Evolutionary conservation across 2,329 filamentous ascomycete species (phyloP), one percentile per base, ranked within the genome.

Genomic region (Beauveria asiatica): DNA sequence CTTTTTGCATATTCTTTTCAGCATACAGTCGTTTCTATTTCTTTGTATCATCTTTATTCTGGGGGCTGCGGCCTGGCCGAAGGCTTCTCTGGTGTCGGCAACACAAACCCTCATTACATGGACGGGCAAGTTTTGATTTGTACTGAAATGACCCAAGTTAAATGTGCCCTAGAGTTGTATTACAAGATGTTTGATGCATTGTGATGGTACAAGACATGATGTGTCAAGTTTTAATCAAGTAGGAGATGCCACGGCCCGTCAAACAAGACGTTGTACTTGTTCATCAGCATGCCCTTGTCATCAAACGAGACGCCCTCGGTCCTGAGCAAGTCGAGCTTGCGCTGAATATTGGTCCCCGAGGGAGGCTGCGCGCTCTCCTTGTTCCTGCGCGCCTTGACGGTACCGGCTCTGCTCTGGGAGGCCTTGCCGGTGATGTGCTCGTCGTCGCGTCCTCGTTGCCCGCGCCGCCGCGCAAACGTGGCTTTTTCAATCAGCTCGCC

Each of bases 281-380:
- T 53, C 30, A 23, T 19, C 41, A 61, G 54, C 59, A 61, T 61
- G 23, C 59, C 59, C 30, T 52, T 53, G 23, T n/a, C 37, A 25
- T 61, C 59, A 48, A 61, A 61, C 19, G 8, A 25, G 3, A 61
- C 59, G 7, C 59, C 59, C 42, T 61, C 59, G 13, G 23, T 33
- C 41, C 19, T 46, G 16, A 61, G 54, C 41, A 61, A 23, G 11
- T 52, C 59, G 16, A 61, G 41, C 54, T 61, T 61, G 30, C 42
- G 57, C 42, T 51, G 39, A 6, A 61, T 57, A 44, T 61, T 61
- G 21, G 44, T 55, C 53, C 53, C 62, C 41, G 62, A 61, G 25
- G 61, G 57, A 41, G 52, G 57, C 52, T 51, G 27, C 50, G 23
- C 19, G 27, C 8, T 27, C 57, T 59, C n/a, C 41, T 13, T 30